Evolutionary conservation across 306 rosid genomes (phyloP).

Genomic region (Mimosa bimucronata): DNA sequence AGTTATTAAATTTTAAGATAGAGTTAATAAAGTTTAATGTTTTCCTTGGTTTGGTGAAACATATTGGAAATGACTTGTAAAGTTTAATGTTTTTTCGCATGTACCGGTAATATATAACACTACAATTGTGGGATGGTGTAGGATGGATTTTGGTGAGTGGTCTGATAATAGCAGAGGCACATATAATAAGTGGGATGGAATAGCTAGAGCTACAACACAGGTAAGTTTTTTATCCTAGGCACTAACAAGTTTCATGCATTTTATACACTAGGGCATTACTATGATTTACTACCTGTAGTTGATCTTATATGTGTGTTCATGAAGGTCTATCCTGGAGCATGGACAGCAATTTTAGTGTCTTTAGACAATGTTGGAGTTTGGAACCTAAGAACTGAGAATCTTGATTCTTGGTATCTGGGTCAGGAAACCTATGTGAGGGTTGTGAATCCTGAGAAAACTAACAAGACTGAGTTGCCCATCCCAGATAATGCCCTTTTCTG

Average conservation of each 20-base stretch:
- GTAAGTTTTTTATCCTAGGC: slow-evolving; percentile 41
- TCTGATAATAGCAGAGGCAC: slow-evolving; percentile 94
- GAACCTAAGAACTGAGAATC: slow-evolving; percentile 92
- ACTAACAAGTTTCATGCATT: neutral
- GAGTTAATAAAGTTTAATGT: too few relatives aligned
- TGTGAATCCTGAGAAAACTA: slow-evolving; percentile 84
- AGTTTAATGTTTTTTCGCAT: neutral
- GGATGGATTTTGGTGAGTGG: slow-evolving; percentile 99
- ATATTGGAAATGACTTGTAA: too few relatives aligned
- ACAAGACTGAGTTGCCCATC: slow-evolving; percentile 84
- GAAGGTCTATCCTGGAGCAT: slow-evolving; percentile 96
- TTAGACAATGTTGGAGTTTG: slow-evolving; percentile 93
- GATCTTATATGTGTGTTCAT: neutral
- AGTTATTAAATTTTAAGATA: too few relatives aligned
- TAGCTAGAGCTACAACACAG: slow-evolving; percentile 88
- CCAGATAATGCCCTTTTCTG: slow-evolving; percentile 90
- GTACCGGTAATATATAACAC: neutral
- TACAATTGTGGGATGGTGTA: slow-evolving; percentile 34
- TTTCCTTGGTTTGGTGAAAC: too few relatives aligned
- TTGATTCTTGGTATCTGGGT: slow-evolving; percentile 96
- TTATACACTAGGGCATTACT: neutral
- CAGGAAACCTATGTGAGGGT: slow-evolving; percentile 90
- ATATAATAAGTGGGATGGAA: slow-evolving; percentile 98
- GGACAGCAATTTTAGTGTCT: slow-evolving; percentile 90
- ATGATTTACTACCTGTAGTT: neutral